Evolutionary conservation across 768 basidiomycete genomes (phyloP), one percentile per base, ranked within the genome.

Genomic region (Paxillus ammoniavirescens): DNA sequence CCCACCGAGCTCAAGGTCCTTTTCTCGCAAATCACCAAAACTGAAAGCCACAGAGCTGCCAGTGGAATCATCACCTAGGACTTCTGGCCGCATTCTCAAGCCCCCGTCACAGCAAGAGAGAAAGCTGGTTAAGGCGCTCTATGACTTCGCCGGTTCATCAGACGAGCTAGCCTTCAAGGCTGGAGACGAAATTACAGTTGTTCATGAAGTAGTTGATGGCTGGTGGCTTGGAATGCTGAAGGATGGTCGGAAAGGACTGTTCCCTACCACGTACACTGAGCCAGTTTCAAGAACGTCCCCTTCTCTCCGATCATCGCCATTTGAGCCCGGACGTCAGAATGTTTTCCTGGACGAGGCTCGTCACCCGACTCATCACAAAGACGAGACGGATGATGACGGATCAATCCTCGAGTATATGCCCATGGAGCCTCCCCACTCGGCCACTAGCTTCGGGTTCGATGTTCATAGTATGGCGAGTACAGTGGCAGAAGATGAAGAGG

Each of bases 181-280:
- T 5, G 93, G 92, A 0, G 86, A 87, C 38, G 82, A 91, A 59
- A 87, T 97, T 52, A 68, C 77, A 13, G 84, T 94, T 28, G 61
- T 91, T 28, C 84, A 83, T 33, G 91, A 95, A 66, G 89, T 93
- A 1, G 74, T 92, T 33, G 89, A 91, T 56, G 92, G 84, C 55
- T 95, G 93, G 93, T 95, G 91, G 89, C 81, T 93, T 75, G 93
- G 93, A 7, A 84, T 89, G 65, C 66, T 83, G 33, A 60, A 55
- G 42, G 72, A 79, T 51, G 91, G 89, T 2, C 76, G 76, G 56
- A 83, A 79, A 48, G 93, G 93, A 13, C 66, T 96, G 40, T 95
- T 97, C 77, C 93, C 93, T 0, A 79, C 82, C 1, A 79, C 83
- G 6, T 89, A 92, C 68, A 86, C 84, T 8, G 88, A 92, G 59